These are phyloP conservation scores for Arabidopsis hybrid DNA, from an alignment of 441 rosid species.

Conservation along the genomic window DNA sequence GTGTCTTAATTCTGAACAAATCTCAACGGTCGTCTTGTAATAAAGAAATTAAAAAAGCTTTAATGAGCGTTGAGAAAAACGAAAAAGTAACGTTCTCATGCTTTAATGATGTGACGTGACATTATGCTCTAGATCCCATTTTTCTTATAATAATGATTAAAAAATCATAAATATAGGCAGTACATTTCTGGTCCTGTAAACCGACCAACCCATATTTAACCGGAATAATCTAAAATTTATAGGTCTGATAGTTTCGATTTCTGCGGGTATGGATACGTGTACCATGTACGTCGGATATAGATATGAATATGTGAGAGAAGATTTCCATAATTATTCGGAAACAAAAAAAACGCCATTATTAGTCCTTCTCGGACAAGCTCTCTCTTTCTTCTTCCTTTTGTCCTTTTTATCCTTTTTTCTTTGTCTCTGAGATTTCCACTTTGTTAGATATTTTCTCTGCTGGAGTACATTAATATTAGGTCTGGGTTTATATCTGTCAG, in stretches of 20 bases:
- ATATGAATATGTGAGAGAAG: background rate
- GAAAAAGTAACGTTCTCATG: slow-evolving; percentile 36
- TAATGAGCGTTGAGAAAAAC: slow-evolving; percentile 33
- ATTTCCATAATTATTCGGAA: background rate
- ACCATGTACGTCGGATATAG: background rate
- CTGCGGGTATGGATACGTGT: background rate
- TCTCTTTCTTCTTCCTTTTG: slow-evolving; percentile 4
- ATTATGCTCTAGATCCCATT: slow-evolving; percentile 31
- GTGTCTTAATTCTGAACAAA: slow-evolving; percentile 41
- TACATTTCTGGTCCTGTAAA: slow-evolving; percentile 11
- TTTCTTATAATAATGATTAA: background rate
- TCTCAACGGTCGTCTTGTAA: slow-evolving; percentile 47
- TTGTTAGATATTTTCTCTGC: slow-evolving; percentile 2
- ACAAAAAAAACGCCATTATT: background rate
- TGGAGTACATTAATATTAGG: background rate
- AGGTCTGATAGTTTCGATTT: background rate
- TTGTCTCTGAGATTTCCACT: background rate
- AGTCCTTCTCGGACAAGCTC: background rate
- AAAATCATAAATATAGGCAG: background rate
- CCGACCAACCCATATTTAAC: slow-evolving; percentile 8
- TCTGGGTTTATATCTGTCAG: background rate
- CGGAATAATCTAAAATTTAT: background rate
- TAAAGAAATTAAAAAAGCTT: slow-evolving; percentile 31
- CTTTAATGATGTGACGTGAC: slow-evolving; percentile 44
- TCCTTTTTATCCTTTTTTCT: background rate